A percentile compares a stretch with the other conserved stretches of the same genome.
phyloP scores from a whole-genome alignment of 1,284 basidiomycete species.

The Boletus semigastroideus region DNA sequence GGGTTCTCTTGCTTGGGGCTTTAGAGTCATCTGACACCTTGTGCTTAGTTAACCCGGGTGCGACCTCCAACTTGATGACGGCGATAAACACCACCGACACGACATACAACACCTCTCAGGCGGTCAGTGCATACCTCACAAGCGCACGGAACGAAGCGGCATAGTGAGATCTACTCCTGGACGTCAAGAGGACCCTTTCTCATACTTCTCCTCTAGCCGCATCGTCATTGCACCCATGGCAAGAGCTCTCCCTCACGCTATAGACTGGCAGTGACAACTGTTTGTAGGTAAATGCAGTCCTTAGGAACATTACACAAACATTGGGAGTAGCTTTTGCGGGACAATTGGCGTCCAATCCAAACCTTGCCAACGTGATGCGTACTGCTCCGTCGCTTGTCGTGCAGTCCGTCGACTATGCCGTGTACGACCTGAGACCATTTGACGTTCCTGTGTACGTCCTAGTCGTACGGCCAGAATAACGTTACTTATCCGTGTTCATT shows the following conservation, averaged over 20 bases:
- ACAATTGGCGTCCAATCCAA: conserved; percentile 36
- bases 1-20: conserved; percentile 8
- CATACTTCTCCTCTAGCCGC: conserved; percentile 21
- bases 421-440: conserved; percentile 66
- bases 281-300: conserved; percentile 16
- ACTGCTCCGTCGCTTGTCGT: conserved; percentile 60
- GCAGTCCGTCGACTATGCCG: conserved; percentile 48
- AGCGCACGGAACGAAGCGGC: conserved; percentile 44
- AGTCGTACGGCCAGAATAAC: not conserved
- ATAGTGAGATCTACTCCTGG: conserved; percentile 39
- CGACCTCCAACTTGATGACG: conserved; percentile 33
- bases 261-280: not conserved
- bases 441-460: conserved; percentile 54
- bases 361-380: conserved; percentile 39
- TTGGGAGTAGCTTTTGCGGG: conserved; percentile 40
- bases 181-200: not conserved
- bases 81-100: conserved; percentile 33
- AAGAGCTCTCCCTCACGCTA: not conserved
- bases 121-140: conserved; percentile 36
- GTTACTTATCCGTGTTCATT: not conserved
- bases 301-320: conserved; percentile 25
- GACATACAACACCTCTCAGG: conserved; percentile 37
- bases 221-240: conserved; percentile 25
- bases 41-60: conserved; percentile 39
- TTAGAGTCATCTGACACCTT: not conserved